Base-by-base conservation (phyloP, 495 filamentous ascomycete genomes). In the Ascobolus immersus region DNA sequence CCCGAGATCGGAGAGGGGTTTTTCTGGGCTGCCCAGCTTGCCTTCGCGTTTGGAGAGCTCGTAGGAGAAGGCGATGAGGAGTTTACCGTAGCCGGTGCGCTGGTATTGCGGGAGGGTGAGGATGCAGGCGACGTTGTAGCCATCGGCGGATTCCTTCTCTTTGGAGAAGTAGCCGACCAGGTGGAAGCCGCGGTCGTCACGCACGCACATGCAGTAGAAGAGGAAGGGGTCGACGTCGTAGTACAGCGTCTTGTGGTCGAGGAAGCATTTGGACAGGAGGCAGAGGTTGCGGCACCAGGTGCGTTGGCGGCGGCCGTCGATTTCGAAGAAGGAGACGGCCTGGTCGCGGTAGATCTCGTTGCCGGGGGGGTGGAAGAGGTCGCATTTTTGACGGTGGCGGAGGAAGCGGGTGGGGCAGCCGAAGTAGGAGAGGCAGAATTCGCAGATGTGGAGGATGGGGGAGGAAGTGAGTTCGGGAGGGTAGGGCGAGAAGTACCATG, bases 231-330 rank as follows among this genome's bases (percentile, higher is more conserved):
- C 86, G 34, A 96, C 86, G 45, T 96, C 86, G 56, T 94, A 96
- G 62, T 92, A 96, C n/a, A 96, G 73, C 5, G 86, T 94, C 53
- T 96, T 96, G 58, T 94, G 86, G 44, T 94, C 86, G 17, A 96
- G 69, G 55, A 96, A 96, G 49, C 93, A 73, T 49, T 96, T 96
- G 37, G 69, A 79, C 4, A 96, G 61, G 0, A 96, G 61, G 52
- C 86, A 94, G 15, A 96, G 62, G 43, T 96, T 96, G 4, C 86
- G 78, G 41, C 89, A 94, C 81, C 81, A 96, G 2, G 77, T 89
- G 8, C 84, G 65, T 46, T 96, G 86, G n/a, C 86, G 64, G 11
- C 81, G 67, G 4, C 86, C 86, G 47, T 96, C 86, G 39, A 96
- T 89, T 53, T 96, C 86, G 44, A 91, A 96, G 57, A 94, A 94